Evolutionary conservation across 129 eudicot genomes (phyloP), one percentile per base, ranked within the genome.

Genomic region (Pulicaria dysenterica): DNA sequence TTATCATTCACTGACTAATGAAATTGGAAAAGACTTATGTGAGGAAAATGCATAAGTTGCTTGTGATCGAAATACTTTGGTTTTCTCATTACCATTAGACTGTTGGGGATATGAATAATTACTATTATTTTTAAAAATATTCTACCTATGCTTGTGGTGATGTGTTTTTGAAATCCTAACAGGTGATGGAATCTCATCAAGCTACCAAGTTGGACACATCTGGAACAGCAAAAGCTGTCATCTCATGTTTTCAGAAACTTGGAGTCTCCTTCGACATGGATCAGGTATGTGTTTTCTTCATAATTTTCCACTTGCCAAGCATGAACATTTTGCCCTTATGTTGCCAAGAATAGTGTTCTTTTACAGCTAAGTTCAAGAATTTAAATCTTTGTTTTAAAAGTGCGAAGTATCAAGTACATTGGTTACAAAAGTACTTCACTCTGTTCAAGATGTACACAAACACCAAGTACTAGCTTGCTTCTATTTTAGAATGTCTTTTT

Each of bases 161-260:
- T 34, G 56, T 79, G n/a, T 48, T 73, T 76, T 53, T 8, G 34
- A 46, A 61, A 66, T 57, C 48, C 47, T 58, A 24, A 41, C 64
- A 92, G 98, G 98, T 93, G 69, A 62, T 77, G 85, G 95, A 93
- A 71, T 93, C 98, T 50, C 98, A 93, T 77, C 98, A 93, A 82
- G 77, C 85, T 60, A 80, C 86, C 81, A 93, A 93, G 73, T 41
- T 81, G 92, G 98, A 89, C 63, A 70, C 86, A 40, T 93, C 98
- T 63, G 98, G 96, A 78, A 93, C 96, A 73, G 92, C 98, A 58
- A 89, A 89, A 82, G 96, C 96, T 64, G 96, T 93, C 75, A 87
- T 93, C 53, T 89, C 98, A 43, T 89, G 95, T 84, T 89, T 93
- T 74, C 87, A 87, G 92, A 85, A 93, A 65, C 85, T 93, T 15